Conservation (phyloP, 2,329 filamentous ascomycete genomes). For the Teratosphaeria viscida region DNA sequence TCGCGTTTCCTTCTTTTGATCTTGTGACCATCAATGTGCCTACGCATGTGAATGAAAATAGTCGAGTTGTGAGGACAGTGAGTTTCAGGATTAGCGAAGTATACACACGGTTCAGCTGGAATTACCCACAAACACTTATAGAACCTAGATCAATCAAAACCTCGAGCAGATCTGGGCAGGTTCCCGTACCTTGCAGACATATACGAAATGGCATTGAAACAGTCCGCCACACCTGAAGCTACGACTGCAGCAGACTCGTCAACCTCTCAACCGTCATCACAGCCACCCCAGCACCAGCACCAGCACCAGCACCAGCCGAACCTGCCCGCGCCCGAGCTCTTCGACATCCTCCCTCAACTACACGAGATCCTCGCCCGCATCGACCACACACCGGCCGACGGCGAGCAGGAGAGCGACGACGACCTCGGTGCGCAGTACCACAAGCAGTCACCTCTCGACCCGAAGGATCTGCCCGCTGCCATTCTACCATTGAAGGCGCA, state of each 20-base stretch:
- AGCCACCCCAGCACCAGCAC: neutral
- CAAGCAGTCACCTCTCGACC: slow-evolving; percentile 37
- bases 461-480: slow-evolving; percentile 70
- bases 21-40: neutral
- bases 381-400: slow-evolving; percentile 10
- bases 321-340: slow-evolving; percentile 67
- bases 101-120: neutral
- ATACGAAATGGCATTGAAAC: neutral
- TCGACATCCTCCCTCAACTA: slow-evolving; percentile 77
- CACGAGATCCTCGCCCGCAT: slow-evolving; percentile 68
- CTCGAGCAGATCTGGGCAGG: slow-evolving; percentile 5
- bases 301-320: neutral
- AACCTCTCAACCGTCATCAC: slow-evolving; percentile 3
- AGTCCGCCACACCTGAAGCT: neutral
- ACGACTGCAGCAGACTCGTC: slow-evolving; percentile 3
- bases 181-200: neutral
- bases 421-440: slow-evolving; percentile 13
- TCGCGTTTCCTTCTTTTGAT: neutral
- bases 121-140: neutral
- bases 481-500: slow-evolving; percentile 73
- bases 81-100: neutral
- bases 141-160: neutral
- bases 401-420: slow-evolving; percentile 11
- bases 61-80: neutral
- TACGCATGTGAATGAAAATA: neutral